Percentiles rank a stretch among this genome's conserved stretches.
phyloP scores from a whole-genome alignment of 768 basidiomycete genomes.

The Suillus variegatus region DNA sequence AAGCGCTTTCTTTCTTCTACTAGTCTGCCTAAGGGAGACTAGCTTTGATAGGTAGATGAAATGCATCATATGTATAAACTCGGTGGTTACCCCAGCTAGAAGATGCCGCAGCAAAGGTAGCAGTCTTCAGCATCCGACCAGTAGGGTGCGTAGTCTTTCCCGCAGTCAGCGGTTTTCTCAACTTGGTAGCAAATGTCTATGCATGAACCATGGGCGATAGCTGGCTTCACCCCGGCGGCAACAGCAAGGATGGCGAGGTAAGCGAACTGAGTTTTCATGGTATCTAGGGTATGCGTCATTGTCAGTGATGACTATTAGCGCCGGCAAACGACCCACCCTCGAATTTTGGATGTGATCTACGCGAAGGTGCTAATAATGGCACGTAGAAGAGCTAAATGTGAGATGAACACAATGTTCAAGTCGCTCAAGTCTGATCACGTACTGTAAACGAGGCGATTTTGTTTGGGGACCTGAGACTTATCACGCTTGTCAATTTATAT shows the following conservation, averaged over 20 bases:
- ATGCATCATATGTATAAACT: not conserved
- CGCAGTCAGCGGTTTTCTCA: not conserved
- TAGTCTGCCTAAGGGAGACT: not conserved
- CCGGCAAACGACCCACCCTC: not conserved
- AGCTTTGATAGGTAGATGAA: not conserved
- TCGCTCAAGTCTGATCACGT: not conserved
- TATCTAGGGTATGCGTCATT: not conserved
- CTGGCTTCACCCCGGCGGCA: not conserved
- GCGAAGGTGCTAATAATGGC: not conserved
- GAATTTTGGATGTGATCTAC: not conserved
- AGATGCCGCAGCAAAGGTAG: not conserved
- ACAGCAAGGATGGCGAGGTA: not conserved
- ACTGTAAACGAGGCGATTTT: not conserved
- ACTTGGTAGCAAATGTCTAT: not conserved
- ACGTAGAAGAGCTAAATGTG: not conserved
- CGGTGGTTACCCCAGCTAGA: not conserved
- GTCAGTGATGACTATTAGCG: not conserved
- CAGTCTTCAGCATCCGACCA: not conserved
- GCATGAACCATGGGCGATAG: not conserved
- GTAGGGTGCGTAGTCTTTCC: not conserved
- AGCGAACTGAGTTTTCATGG: not conserved
- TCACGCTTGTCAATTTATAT: not conserved
- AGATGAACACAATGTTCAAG: not conserved
- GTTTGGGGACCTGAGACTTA: not conserved
- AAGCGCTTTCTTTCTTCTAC: not conserved